Evolutionary conservation across 2,329 filamentous ascomycete species (phyloP), one percentile per base, ranked within the genome.

Genomic region (Cordyceps farinosa): DNA sequence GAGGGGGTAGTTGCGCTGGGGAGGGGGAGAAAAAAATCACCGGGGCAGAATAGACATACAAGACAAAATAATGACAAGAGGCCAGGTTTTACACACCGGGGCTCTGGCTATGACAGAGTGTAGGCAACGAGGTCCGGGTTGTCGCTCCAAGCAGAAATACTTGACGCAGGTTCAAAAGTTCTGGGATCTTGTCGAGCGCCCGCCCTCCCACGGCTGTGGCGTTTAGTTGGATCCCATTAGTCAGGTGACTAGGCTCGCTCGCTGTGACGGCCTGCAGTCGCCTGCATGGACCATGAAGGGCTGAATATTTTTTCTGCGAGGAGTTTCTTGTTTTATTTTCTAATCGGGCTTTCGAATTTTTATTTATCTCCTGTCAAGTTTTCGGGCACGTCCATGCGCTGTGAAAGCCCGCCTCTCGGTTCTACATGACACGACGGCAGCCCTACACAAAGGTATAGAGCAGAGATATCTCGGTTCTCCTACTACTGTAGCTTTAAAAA

Each of bases 181-280:
- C 60, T 55, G 44, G 60, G 60, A 55, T 62, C 60, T 62, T 62
- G 60, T 55, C 7, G 42, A 62, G 42, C 32, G 59, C 51, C 59
- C 60, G 60, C 42, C 60, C 60, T 56, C 60, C 60, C 44, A 63
- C 61, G 61, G 61, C 54, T 58, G 61, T 63, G 61, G 61, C 61
- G 61, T 58, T 53, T 59, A 53, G 55, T 42, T 57, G 53, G 47
- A 53, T 63, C 54, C 54, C 61, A 59, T 63, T 58, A 58, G 61
- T 63, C 61, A 63, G 61, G 61, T 63, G 61, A 63, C 61, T 63
- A 40, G 32, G 38, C 45, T 53, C 38, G 44, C 45, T 52, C 52
- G 30, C 38, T 27, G 48, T 44, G 48, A 30, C n/a, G 40, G 61
- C 10, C 42, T 47, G 42, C 7, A 27, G 34, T 36, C 36, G 36